These are phyloP conservation scores for Millerago galiae DNA, from an alignment of 805 yeast genomes.

Conservation along the genomic window DNA sequence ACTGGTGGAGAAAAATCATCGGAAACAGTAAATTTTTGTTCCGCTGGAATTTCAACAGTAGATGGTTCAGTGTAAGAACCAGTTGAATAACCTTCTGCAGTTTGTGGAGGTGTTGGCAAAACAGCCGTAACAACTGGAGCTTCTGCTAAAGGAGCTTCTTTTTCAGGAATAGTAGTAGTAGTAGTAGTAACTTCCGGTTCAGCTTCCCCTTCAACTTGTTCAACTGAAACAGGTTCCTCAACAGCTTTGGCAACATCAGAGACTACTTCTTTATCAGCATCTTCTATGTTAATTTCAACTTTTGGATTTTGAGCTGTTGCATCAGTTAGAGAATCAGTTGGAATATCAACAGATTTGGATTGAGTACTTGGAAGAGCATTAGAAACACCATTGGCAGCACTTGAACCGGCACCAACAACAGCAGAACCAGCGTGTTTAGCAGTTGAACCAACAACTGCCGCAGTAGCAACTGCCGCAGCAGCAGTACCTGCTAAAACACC, in stretches of 20 bases:
- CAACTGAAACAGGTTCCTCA: neutral
- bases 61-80: slow-evolving; percentile 2
- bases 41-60: slow-evolving; percentile 1
- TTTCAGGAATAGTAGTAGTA: too few species aligned
- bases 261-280: neutral
- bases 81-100: slow-evolving; percentile 7
- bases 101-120: slow-evolving; percentile 20
- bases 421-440: slow-evolving; percentile 10
- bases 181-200: neutral
- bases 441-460: slow-evolving; percentile 10
- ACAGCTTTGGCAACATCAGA: neutral
- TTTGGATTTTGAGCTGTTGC: neutral
- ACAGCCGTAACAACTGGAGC: neutral
- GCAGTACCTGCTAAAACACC: slow-evolving; percentile 10
- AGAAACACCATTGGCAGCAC: slow-evolving; percentile 16
- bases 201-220: neutral
- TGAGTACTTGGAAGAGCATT: slow-evolving; percentile 7
- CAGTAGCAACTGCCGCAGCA: slow-evolving; percentile 10
- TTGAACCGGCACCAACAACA: slow-evolving; percentile 16
- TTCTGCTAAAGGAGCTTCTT: too few species aligned
- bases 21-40: slow-evolving; percentile 7
- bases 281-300: neutral
- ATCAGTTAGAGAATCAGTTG: neutral
- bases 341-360: slow-evolving; percentile 8
- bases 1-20: slow-evolving; percentile 1